Conservation (phyloP, 306 rosid genomes). For the Acacia acuminata region DNA sequence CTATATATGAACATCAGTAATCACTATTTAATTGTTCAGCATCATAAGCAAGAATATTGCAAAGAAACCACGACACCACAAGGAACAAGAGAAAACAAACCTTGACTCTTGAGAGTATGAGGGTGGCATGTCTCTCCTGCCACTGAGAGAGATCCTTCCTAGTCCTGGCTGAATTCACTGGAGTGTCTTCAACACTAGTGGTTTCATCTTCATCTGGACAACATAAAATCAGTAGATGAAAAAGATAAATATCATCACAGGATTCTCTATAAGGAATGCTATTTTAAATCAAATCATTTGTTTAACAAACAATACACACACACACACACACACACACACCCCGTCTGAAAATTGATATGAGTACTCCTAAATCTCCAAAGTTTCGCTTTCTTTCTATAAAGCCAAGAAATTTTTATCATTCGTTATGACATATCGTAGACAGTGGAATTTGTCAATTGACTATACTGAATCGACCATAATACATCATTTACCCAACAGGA, state of each 20-base stretch:
- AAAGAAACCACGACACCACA: background rate
- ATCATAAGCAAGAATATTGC: constrained; percentile 5
- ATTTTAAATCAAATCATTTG: background rate
- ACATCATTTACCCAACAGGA: background rate
- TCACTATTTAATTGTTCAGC: constrained; percentile 4
- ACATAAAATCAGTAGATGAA: constrained; percentile 5
- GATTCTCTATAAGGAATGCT: background rate
- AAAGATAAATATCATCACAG: background rate
- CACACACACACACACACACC: background rate
- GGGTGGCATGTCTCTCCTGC: constrained; percentile 86
- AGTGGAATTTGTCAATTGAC: constrained; percentile 7
- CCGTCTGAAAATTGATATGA: background rate
- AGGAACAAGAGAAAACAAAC: constrained; percentile 39
- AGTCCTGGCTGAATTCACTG: constrained; percentile 45
- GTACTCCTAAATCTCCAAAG: background rate
- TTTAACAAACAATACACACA: background rate
- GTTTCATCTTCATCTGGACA: constrained; percentile 55
- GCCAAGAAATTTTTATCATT: background rate
- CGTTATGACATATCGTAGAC: background rate
- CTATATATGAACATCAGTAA: background rate
- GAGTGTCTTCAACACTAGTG: constrained; percentile 33
- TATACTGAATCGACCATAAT: background rate
- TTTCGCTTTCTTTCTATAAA: background rate
- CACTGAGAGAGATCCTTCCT: constrained; percentile 75
- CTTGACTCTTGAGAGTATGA: constrained; percentile 82